Evolutionary conservation across 2,329 filamentous ascomycete genomes (phyloP), one percentile per base, ranked within the genome.

Genomic region (Penicillium crustosum): DNA sequence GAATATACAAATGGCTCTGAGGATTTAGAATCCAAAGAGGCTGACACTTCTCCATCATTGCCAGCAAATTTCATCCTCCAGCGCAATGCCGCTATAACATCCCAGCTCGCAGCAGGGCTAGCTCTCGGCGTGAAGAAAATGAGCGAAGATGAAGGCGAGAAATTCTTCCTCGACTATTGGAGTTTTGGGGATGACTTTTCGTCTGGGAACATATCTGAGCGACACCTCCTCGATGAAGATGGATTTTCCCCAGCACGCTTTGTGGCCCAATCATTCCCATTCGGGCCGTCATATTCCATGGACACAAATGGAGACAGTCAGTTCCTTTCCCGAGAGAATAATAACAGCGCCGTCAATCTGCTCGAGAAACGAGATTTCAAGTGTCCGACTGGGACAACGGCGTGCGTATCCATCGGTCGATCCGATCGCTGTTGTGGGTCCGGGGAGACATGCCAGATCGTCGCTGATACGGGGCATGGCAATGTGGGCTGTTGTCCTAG

Each of bases 401-500:
- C 76, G 39, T 88, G 86, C 68, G 74, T 78, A 7, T 78, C 75
- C 3, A 85, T 87, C 62, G 77, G 77, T 15, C 79, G 82, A 21
- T 80, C 84, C 1, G 78, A 85, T 68, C 83, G 82, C 64, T 88
- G 86, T 68, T 88, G 86, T 65, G 73, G 76, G 4, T 74, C 73
- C 2, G 78, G 77, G 2, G 79, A 82, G 60, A 81, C 77, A 0
- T 88, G 86, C 66, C 77, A 85, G 23, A 71, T 78, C 4, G 78
- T 85, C 5, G 61, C 76, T 35, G 81, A 85, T 61, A 81, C 78
- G 2, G 82, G 82, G 0, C 69, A 78, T 42, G 83, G 83, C 8
- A 79, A 82, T 48, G 82, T 87, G 2, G 86, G 85, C 17, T 88
- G 86, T 64, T 88, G 86, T 75, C 79, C 81, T 1, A 66, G 71